A percentile compares a stretch with the other conserved stretches of the same genome.
These are phyloP conservation scores for Globisporangium radiosum DNA, from an alignment of 352 stramenopile species.

Conservation along the genomic window DNA sequence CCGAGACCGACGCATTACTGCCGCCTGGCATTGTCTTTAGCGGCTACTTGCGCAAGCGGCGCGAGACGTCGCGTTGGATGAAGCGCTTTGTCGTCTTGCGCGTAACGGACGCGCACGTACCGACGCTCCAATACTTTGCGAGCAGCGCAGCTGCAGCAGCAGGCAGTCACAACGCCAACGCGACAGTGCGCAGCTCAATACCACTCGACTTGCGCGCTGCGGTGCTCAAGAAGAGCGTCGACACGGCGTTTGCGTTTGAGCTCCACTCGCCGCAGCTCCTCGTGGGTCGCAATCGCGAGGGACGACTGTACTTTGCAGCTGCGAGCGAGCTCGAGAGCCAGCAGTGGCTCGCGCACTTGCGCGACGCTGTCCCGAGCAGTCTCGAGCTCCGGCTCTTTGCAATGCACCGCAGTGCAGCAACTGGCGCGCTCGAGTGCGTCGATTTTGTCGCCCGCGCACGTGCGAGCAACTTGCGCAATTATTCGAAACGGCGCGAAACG, in stretches of 20 bases:
- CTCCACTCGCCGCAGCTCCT: conserved; percentile 87
- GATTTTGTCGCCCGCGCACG: conserved; percentile 46
- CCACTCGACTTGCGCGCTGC: conserved; percentile 47
- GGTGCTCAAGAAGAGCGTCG: conserved; percentile 75
- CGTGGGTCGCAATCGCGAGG: conserved; percentile 77
- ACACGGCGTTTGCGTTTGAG: conserved; percentile 82
- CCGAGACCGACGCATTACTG: conserved; percentile 4
- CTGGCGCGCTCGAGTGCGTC: conserved; percentile 52
- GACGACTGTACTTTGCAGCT: conserved; percentile 81
- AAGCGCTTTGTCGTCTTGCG: conserved; percentile 66
- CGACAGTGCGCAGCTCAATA: conserved; percentile 4
- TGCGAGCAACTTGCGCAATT: conserved; percentile 31
- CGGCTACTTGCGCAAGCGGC: conserved; percentile 65
- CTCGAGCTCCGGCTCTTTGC: conserved; percentile 74
- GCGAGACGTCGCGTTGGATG: conserved; percentile 79
- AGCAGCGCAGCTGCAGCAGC: conserved; percentile 47
- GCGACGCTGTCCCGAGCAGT: conserved; percentile 62
- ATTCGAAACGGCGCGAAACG: conserved; percentile 25
- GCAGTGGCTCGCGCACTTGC: conserved; percentile 82
- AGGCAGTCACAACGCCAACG: conserved; percentile 29
- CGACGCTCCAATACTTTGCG: conserved; percentile 62
- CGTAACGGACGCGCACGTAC: conserved; percentile 21
- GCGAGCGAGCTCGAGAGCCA: conserved; percentile 85
- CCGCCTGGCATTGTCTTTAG: conserved; percentile 25
- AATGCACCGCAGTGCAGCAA: conserved; percentile 65